A percentile compares a stretch with the other conserved stretches of the same genome.
These are phyloP conservation scores for Aspergillus pseudotamarii DNA, from an alignment of 2,329 filamentous ascomycete genomes.

Conservation along the genomic window DNA sequence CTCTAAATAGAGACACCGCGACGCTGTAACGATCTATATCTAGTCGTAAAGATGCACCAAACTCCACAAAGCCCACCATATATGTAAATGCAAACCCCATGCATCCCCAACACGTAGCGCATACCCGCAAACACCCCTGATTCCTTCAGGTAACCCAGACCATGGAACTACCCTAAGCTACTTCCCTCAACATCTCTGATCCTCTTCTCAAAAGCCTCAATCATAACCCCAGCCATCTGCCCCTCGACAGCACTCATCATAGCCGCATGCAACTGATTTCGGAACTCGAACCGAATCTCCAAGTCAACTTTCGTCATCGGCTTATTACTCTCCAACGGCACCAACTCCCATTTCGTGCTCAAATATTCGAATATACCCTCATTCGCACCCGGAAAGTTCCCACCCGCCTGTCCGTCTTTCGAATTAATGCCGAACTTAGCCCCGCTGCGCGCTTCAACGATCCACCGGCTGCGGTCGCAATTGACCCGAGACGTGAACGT, in stretches of 20 bases:
- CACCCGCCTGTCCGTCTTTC: slow-evolving; percentile 62
- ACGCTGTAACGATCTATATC: slow-evolving; percentile 27
- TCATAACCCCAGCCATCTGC: slow-evolving; percentile 84
- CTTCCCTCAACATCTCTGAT: slow-evolving; percentile 61
- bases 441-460: slow-evolving; percentile 70
- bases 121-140: not conserved
- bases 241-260: slow-evolving; percentile 80
- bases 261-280: slow-evolving; percentile 83
- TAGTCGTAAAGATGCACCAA: slow-evolving; percentile 21
- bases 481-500: slow-evolving; percentile 78
- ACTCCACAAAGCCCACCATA: slow-evolving; percentile 3
- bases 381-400: slow-evolving; percentile 52
- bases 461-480: slow-evolving; percentile 68
- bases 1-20: slow-evolving; percentile 4
- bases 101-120: not conserved
- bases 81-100: not conserved
- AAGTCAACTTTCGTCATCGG: slow-evolving; percentile 73
- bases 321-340: slow-evolving; percentile 34
- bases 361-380: slow-evolving; percentile 50
- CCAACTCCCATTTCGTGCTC: slow-evolving; percentile 48
- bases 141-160: not conserved
- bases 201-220: slow-evolving; percentile 86
- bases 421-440: slow-evolving; percentile 53
- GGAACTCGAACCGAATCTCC: slow-evolving; percentile 78
- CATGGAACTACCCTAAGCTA: not conserved